Conservation (phyloP, 164 flowering plant species). For the Piper longum region DNA sequence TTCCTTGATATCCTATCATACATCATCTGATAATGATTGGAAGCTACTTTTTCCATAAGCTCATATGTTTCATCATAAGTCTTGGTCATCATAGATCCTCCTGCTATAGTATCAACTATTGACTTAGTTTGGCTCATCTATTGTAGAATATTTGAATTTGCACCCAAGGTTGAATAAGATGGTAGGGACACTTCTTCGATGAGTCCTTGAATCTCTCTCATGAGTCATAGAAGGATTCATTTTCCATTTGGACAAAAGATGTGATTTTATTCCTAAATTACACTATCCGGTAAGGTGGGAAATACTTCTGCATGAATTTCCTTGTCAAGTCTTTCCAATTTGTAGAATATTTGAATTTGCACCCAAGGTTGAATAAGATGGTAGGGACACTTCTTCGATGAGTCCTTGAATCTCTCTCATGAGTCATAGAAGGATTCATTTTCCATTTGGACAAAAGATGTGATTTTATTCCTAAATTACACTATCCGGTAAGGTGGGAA, state of each 20-base stretch:
- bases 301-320: background rate
- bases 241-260: background rate
- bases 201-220: background rate
- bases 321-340: background rate
- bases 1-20: too few species aligned
- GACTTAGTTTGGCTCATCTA: background rate
- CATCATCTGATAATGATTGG: too few species aligned
- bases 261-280: background rate
- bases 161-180: background rate
- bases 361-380: background rate
- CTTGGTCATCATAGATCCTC: background rate
- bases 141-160: background rate
- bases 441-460: background rate
- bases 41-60: too few species aligned
- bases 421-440: background rate
- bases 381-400: background rate
- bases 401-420: background rate
- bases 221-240: background rate
- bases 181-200: background rate
- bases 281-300: background rate
- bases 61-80: too few species aligned
- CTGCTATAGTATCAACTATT: background rate
- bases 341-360: too few species aligned
- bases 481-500: background rate
- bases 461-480: background rate